Percentiles rank a stretch among this genome's conserved stretches.
These are phyloP conservation scores for Acanthamoeba healyi DNA, from an alignment of 208 protist genomes.

Conservation along the genomic window DNA sequence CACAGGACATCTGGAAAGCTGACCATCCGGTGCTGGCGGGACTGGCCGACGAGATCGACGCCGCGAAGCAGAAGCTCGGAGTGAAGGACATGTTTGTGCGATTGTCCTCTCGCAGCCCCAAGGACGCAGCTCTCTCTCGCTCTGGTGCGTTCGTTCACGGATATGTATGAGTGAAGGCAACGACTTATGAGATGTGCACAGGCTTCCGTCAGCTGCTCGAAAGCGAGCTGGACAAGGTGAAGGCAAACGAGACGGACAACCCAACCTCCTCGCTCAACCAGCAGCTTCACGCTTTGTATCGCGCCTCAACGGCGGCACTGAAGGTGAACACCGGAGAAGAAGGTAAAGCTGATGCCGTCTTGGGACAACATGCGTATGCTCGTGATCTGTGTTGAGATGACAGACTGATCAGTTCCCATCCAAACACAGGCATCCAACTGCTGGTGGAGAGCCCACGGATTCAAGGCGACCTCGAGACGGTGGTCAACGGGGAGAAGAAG, in stretches of 20 bases:
- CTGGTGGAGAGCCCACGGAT: slow-evolving; percentile 72
- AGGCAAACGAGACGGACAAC: neutral
- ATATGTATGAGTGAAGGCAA: too few relatives aligned
- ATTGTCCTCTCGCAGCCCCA: slow-evolving; percentile 69
- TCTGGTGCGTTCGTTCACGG: neutral
- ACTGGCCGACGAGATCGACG: slow-evolving; percentile 55
- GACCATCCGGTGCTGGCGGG: neutral
- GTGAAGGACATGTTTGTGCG: slow-evolving; percentile 57
- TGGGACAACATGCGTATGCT: too few relatives aligned
- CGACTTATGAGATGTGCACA: neutral
- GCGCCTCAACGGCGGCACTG: slow-evolving; percentile 57
- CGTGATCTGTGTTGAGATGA: too few relatives aligned
- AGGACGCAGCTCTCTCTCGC: slow-evolving; percentile 35
- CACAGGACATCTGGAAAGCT: neutral
- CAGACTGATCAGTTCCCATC: too few relatives aligned
- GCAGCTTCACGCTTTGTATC: slow-evolving; percentile 71
- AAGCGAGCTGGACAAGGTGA: slow-evolving; percentile 7
- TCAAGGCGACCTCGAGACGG: slow-evolving; percentile 63
- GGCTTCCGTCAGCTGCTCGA: neutral
- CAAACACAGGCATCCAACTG: slow-evolving; percentile 45
- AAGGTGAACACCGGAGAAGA: slow-evolving; percentile 24
- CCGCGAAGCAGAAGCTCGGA: neutral
- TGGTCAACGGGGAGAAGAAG: slow-evolving; percentile 3
- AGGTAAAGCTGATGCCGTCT: too few relatives aligned
- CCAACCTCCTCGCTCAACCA: slow-evolving; percentile 18